phyloP scores from a whole-genome alignment of 2,329 filamentous ascomycete species.

The Talaromyces sp. region DNA sequence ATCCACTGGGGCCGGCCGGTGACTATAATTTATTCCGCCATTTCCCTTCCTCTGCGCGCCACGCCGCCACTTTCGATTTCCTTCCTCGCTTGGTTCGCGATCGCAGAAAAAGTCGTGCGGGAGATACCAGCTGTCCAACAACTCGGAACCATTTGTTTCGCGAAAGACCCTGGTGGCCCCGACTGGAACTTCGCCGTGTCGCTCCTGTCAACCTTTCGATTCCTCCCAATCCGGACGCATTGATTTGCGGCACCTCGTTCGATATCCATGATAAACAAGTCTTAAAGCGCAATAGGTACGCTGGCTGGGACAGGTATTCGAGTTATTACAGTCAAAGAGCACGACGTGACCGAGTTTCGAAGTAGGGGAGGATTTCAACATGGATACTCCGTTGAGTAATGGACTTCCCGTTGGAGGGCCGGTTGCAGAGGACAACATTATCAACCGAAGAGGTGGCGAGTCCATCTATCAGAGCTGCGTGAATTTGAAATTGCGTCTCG shows the following conservation, averaged over 20 bases:
- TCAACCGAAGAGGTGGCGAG: conserved; percentile 93
- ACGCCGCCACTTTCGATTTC: neutral
- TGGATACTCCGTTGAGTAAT: conserved; percentile 36
- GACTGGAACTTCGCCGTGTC: conserved; percentile 1
- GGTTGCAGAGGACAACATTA: conserved; percentile 83
- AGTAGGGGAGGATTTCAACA: conserved; percentile 21
- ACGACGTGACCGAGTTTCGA: conserved; percentile 11
- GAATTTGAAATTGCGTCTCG: conserved; percentile 74
- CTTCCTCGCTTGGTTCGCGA: neutral
- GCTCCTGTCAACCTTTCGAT: neutral
- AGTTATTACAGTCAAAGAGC: neutral
- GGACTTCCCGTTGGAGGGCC: conserved; percentile 45
- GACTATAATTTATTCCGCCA: conserved; percentile 7
- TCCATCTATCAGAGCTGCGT: conserved; percentile 96
- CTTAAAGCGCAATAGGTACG: conserved; percentile 13
- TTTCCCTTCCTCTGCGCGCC: neutral
- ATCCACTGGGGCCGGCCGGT: neutral
- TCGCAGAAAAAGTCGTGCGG: neutral
- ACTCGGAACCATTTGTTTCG: neutral
- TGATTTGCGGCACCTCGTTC: conserved; percentile 11
- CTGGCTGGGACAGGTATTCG: conserved; percentile 20
- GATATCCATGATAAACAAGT: conserved; percentile 15
- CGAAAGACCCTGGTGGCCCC: conserved; percentile 5
- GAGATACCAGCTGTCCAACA: neutral
- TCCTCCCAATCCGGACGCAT: conserved; percentile 1